Percentiles rank a stretch among this genome's conserved stretches.
Evolutionary conservation across 768 basidiomycete species (phyloP).

Genomic region (Naganishia vaughanmartiniae): DNA sequence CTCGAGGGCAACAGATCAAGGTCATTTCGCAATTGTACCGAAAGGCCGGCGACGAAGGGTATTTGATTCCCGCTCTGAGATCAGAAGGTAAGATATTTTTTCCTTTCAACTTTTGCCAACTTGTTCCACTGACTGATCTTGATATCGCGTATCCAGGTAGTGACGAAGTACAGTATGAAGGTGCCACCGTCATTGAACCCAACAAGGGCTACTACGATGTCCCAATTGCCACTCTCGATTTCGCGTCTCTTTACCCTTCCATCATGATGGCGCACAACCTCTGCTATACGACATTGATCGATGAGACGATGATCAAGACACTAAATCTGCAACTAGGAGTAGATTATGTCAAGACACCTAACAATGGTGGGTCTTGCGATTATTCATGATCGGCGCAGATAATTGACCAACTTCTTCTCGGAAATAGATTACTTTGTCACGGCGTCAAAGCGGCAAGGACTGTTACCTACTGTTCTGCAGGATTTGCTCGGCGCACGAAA

Average conservation of each 20-base stretch:
- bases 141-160: conserved; percentile 57
- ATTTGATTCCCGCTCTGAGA: conserved; percentile 80
- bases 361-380: conserved; percentile 65
- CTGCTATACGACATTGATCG: conserved; percentile 94
- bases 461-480: conserved; percentile 86
- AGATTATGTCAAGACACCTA: conserved; percentile 92
- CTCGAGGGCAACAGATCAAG: conserved; percentile 97
- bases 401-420: background rate
- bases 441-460: conserved; percentile 70
- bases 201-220: conserved; percentile 92
- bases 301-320: conserved; percentile 72
- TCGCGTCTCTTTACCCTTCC: conserved; percentile 95
- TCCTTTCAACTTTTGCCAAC: background rate
- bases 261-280: conserved; percentile 99
- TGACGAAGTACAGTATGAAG: conserved; percentile 91
- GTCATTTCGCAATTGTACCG: conserved; percentile 93
- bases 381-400: background rate
- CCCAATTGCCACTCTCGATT: conserved; percentile 96
- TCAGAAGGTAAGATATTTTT: conserved; percentile 64
- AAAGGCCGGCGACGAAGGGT: conserved; percentile 85
- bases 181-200: conserved; percentile 97
- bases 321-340: conserved; percentile 73
- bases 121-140: background rate
- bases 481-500: conserved; percentile 91
- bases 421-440: conserved; percentile 80